Evolutionary conservation across 2,329 filamentous ascomycete species (phyloP).

Genomic region (Aspergillus ustus): DNA sequence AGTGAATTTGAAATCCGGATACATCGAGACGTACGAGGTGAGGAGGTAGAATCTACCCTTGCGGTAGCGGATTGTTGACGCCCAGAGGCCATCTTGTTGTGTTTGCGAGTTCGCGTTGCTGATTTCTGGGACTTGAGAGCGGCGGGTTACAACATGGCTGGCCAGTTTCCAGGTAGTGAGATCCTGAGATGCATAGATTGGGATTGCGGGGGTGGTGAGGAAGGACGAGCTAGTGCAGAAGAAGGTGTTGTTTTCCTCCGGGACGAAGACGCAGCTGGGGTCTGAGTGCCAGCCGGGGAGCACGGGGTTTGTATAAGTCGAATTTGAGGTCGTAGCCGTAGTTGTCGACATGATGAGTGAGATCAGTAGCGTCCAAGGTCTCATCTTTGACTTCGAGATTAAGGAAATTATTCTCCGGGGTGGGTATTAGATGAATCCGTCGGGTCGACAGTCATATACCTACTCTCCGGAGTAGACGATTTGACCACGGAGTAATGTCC

Average conservation of each 20-base stretch:
- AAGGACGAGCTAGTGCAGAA: slow-evolving; percentile 54
- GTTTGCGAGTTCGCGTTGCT: slow-evolving; percentile 17
- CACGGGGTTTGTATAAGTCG: slow-evolving; percentile 32
- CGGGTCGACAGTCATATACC: background rate
- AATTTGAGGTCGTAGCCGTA: background rate
- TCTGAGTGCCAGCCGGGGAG: slow-evolving; percentile 54
- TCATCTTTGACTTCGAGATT: background rate
- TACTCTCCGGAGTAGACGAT: background rate
- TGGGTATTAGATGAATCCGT: background rate
- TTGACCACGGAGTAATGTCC: background rate
- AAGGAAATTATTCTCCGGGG: background rate
- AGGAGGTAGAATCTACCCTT: slow-evolving; percentile 47
- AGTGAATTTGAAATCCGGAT: slow-evolving; percentile 17
- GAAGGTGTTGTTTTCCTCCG: slow-evolving; percentile 40
- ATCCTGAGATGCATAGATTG: slow-evolving; percentile 52
- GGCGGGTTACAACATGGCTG: slow-evolving; percentile 30
- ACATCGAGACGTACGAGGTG: slow-evolving; percentile 30
- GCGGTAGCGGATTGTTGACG: slow-evolving; percentile 45
- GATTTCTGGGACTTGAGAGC: slow-evolving; percentile 42
- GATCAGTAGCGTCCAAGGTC: background rate
- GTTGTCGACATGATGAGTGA: background rate
- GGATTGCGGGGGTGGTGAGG: slow-evolving; percentile 51
- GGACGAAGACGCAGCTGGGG: slow-evolving; percentile 51
- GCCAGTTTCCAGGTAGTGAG: slow-evolving; percentile 31
- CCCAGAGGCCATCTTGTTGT: slow-evolving; percentile 45